These are phyloP conservation scores for Penicillium turbatum DNA, from an alignment of 495 filamentous ascomycete species.

Conservation along the genomic window DNA sequence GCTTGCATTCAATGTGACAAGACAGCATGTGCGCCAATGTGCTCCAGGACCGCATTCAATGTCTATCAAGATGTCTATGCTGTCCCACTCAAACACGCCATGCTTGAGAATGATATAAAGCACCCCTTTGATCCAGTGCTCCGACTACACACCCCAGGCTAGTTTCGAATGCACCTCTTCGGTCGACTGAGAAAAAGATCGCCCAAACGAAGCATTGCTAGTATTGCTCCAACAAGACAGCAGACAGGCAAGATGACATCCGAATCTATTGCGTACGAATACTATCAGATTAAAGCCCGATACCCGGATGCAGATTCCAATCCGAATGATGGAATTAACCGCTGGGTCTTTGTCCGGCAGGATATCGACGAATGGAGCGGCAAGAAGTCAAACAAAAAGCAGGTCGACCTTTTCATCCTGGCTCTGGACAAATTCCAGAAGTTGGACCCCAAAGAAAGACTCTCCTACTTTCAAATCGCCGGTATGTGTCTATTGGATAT, in stretches of 20 bases:
- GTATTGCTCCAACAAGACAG: background rate
- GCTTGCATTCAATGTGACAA: background rate
- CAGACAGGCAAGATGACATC: background rate
- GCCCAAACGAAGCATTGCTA: background rate
- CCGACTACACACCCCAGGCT: background rate
- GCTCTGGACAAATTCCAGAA: constrained; percentile 25
- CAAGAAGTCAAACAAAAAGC: constrained; percentile 6
- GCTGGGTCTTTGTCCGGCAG: constrained; percentile 8
- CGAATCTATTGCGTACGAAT: background rate
- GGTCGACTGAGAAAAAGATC: constrained; percentile 2
- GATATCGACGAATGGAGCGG: constrained; percentile 10
- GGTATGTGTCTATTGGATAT: constrained; percentile 7
- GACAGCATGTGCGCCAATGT: background rate
- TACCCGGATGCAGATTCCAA: background rate
- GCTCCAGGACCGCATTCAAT: background rate
- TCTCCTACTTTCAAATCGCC: constrained; percentile 30
- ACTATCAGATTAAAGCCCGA: constrained; percentile 2
- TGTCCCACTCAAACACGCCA: background rate
- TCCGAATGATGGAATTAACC: constrained; percentile 1
- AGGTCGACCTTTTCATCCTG: constrained; percentile 34
- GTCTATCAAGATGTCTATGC: background rate
- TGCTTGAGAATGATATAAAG: background rate
- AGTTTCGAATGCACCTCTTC: constrained; percentile 10
- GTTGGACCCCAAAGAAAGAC: constrained; percentile 13
- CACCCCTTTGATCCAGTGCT: background rate